phyloP scores from a whole-genome alignment of 108 stramenopile species.

The Nannochloropsis granulata region DNA sequence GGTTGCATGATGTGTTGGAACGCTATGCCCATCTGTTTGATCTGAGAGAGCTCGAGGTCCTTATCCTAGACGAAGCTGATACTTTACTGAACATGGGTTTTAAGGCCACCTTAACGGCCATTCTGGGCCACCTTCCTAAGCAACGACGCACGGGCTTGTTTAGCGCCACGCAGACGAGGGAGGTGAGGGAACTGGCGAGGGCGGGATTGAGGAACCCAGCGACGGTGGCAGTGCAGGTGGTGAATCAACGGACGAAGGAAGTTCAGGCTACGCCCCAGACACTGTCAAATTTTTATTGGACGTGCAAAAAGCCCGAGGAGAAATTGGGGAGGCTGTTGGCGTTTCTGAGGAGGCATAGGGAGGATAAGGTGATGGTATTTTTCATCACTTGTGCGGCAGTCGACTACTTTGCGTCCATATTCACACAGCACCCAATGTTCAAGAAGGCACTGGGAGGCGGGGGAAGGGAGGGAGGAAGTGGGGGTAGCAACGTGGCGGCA shows the following conservation, averaged over 20 bases:
- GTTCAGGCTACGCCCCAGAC: not conserved
- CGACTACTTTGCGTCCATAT: constrained; percentile 67
- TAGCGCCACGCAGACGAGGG: constrained; percentile 72
- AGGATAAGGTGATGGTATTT: constrained; percentile 84
- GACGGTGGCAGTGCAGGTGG: constrained; percentile 57
- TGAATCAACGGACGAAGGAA: not conserved
- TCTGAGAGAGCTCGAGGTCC: constrained; percentile 53
- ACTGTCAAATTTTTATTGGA: not conserved
- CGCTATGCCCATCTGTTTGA: constrained; percentile 40
- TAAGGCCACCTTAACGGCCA: constrained; percentile 55
- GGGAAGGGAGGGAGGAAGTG: constrained; percentile 3
- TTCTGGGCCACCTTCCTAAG: constrained; percentile 66
- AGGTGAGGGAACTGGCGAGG: constrained; percentile 45
- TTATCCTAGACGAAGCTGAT: constrained; percentile 94
- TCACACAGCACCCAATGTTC: not conserved
- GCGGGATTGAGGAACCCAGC: constrained; percentile 95
- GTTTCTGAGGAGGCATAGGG: constrained; percentile 3
- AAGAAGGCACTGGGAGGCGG: not conserved
- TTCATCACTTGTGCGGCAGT: constrained; percentile 91
- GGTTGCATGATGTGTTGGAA: constrained; percentile 75
- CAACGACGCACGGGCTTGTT: constrained; percentile 93
- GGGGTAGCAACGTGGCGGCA: constrained; percentile 46
- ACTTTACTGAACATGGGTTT: constrained; percentile 87
- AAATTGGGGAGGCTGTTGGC: not conserved
- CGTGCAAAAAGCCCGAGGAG: not conserved